Percentiles rank a stretch among this genome's conserved stretches.
These are phyloP conservation scores for Mikania micrantha DNA, from an alignment of 129 eudicot species.

Conservation along the genomic window DNA sequence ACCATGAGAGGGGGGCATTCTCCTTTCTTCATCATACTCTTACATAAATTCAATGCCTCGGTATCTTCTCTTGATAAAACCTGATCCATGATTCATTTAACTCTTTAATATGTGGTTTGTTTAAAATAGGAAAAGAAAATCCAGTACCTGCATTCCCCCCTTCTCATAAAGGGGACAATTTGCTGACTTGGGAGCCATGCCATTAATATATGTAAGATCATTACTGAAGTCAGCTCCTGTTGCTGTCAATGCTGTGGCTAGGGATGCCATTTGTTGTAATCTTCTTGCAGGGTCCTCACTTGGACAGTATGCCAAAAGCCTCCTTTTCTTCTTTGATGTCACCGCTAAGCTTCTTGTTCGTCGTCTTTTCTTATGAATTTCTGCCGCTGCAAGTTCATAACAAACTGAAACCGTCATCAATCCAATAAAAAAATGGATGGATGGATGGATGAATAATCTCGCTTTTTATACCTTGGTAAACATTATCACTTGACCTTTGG, in stretches of 20 bases:
- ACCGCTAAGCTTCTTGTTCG: conserved; percentile 44
- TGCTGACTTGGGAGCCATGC: conserved; percentile 94
- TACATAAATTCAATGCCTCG: conserved; percentile 60
- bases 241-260: conserved; percentile 83
- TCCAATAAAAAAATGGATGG: not conserved
- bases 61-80: conserved; percentile 60
- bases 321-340: conserved; percentile 62
- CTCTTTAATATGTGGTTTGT: not conserved
- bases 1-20: conserved; percentile 97
- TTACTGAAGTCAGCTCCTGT: conserved; percentile 73
- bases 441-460: not conserved
- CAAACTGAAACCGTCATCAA: not conserved
- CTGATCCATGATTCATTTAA: conserved; percentile 20
- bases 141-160: conserved; percentile 89
- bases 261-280: conserved; percentile 79
- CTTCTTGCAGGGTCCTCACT: conserved; percentile 60
- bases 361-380: conserved; percentile 46
- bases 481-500: conserved; percentile 46
- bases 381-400: conserved; percentile 22
- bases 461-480: conserved; percentile 37
- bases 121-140: not conserved
- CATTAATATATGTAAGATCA: conserved; percentile 63
- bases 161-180: conserved; percentile 57
- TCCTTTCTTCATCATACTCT: conserved; percentile 80
- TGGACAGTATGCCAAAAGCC: conserved; percentile 65